Percentiles rank a stretch among this genome's conserved stretches.
phyloP scores from a whole-genome alignment of 768 basidiomycete genomes.

The Boletus reticulatus region DNA sequence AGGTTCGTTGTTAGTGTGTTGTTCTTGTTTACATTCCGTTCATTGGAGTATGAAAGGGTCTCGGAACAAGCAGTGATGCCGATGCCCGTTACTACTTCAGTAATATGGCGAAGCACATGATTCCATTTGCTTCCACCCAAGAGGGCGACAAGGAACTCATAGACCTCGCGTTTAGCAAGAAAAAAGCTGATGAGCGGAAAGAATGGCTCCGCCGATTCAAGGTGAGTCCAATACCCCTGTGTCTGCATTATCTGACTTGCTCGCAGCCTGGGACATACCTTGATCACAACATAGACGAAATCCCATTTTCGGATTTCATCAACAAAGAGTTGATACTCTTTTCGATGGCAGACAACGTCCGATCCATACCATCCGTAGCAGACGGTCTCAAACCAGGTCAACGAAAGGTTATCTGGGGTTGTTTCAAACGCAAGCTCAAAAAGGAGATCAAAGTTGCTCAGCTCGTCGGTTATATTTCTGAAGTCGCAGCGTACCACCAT shows the following conservation, averaged over 20 bases:
- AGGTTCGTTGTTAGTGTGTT: slow-evolving; percentile 53
- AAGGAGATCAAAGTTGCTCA: slow-evolving; percentile 95
- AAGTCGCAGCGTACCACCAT: slow-evolving; percentile 95
- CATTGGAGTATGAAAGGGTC: slow-evolving; percentile 56
- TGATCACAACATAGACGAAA: slow-evolving; percentile 82
- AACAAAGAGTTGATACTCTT: slow-evolving; percentile 97
- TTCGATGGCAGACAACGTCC: slow-evolving; percentile 99
- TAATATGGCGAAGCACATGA: slow-evolving; percentile 90
- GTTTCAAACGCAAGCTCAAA: slow-evolving; percentile 93
- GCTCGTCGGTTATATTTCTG: slow-evolving; percentile 92
- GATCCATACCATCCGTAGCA: slow-evolving; percentile 91
- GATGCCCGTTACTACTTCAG: slow-evolving; percentile 94
- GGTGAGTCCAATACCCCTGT: slow-evolving; percentile 37
- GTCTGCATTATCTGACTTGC: neutral
- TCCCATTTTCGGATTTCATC: slow-evolving; percentile 92
- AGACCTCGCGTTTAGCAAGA: slow-evolving; percentile 99
- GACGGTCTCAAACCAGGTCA: slow-evolving; percentile 98
- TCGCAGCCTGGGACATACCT: slow-evolving; percentile 88
- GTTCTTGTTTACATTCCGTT: neutral
- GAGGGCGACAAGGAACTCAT: slow-evolving; percentile 86
- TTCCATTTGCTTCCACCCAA: slow-evolving; percentile 81
- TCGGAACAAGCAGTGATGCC: slow-evolving; percentile 87
- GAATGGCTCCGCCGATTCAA: slow-evolving; percentile 96
- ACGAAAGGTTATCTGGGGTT: slow-evolving; percentile 93
- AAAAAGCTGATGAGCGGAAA: slow-evolving; percentile 97